Conservation (phyloP, 805 yeast genomes). For the Wickerhamiella bombiphila region DNA sequence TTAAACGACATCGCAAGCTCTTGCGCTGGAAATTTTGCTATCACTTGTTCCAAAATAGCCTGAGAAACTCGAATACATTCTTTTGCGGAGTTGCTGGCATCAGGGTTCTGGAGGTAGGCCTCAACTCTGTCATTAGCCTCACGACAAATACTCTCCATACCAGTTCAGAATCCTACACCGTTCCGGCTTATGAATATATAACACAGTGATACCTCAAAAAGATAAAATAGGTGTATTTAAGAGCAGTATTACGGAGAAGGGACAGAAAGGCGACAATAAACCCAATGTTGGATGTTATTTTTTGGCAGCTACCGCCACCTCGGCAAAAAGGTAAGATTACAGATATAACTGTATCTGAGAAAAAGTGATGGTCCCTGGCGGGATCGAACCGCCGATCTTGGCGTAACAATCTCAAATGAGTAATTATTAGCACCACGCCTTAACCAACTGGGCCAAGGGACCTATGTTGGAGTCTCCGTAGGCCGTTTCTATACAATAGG, state of each 20-base stretch:
- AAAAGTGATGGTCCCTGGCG: conserved; percentile 22
- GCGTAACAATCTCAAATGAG: conserved; percentile 13
- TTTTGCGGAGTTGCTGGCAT: conserved; percentile 12
- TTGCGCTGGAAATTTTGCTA: conserved; percentile 10
- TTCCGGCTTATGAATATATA: no score
- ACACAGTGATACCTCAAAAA: no score
- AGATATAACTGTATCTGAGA: no score
- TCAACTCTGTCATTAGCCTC: conserved; percentile 3
- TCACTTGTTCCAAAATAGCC: conserved; percentile 20
- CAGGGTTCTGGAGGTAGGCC: conserved; percentile 4
- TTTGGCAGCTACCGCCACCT: no score
- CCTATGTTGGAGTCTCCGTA: no score
- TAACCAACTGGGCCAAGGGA: conserved; percentile 50
- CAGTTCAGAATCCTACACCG: no score
- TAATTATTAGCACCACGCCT: conserved; percentile 42
- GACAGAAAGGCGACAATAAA: no score
- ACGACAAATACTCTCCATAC: neutral
- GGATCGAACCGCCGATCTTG: conserved; percentile 36
- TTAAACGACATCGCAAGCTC: conserved; percentile 63
- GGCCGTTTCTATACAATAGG: no score
- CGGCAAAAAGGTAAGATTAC: no score
- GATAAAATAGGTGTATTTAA: no score
- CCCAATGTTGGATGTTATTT: no score
- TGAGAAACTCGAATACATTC: conserved; percentile 18
- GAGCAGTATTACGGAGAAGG: no score